Evolutionary conservation across 306 rosid genomes (phyloP), one percentile per base, ranked within the genome.

Genomic region (Quercus robur): DNA sequence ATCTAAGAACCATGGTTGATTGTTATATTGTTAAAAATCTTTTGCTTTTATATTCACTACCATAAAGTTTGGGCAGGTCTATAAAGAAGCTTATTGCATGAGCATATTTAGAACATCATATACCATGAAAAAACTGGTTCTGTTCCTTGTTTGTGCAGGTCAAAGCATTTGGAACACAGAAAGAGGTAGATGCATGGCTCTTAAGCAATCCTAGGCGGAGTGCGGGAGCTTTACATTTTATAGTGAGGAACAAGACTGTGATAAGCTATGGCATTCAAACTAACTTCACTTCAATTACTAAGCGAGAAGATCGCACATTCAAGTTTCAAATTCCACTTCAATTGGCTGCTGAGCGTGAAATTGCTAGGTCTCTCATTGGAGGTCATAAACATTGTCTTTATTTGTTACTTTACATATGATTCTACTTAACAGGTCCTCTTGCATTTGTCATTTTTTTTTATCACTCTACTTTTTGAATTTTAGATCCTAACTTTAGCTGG

Each of bases 281-380:
- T 12, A 94, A 92, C 72, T 90, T 91, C 33, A 89, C 98, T 6
- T 8, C 49, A 68, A 76, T 83, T 35, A 64, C 18, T 25, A 71
- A n/a, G 41, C 78, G 94, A 84, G 93, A 94, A 82, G 94, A 94
- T 15, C 91, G 94, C 20, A 87, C 90, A 3, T 25, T 28, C 38
- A 67, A 87, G 38, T 92, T 94, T 83, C 97, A 94, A 75, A 59
- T 94, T 33, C 98, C 97, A 19, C 97, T 94, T 82, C 97, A 91
- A 91, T 77, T 94, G 46, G 94, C 97, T 17, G 97, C 94, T 0
- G 98, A 92, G 88, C 92, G 97, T 54, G 97, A 94, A 75, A 92
- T 94, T 33, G 93, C 97, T 3, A 85, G 97, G 81, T 79, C 77
- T 64, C 94, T 92, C 18, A 90, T 94, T 82, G 91, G 97, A 86